Percentiles rank a stretch among this genome's conserved stretches.
phyloP scores from a whole-genome alignment of 371 early-diverging fungal species.

The Umbelopsis sp. region DNA sequence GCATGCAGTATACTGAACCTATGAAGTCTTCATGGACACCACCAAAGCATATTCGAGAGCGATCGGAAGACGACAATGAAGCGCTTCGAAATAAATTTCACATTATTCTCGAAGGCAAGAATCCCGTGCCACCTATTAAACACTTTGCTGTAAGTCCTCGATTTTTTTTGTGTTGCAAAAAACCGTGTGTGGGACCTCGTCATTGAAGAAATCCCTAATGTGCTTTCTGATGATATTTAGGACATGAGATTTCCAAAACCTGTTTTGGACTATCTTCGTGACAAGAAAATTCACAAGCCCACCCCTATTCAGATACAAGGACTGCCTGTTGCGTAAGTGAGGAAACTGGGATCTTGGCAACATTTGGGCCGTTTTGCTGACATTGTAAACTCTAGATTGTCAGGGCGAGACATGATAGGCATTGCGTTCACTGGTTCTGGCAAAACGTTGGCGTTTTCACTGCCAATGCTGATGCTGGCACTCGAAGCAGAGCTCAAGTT shows the following conservation, averaged over 20 bases:
- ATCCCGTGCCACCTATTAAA: constrained; percentile 77
- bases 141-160: constrained; percentile 52
- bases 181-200: too few relatives aligned
- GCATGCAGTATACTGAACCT: constrained; percentile 84
- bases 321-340: constrained; percentile 66
- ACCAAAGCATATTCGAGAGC: constrained; percentile 68
- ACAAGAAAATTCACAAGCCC: constrained; percentile 85
- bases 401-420: constrained; percentile 94
- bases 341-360: not conserved
- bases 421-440: constrained; percentile 99
- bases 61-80: constrained; percentile 53
- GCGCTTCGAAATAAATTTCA: constrained; percentile 68
- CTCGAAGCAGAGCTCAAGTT: constrained; percentile 80
- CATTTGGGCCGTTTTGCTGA: not conserved
- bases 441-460: constrained; percentile 96
- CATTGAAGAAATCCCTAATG: too few relatives aligned
- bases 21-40: constrained; percentile 90
- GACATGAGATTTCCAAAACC: constrained; percentile 81
- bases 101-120: constrained; percentile 76
- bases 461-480: constrained; percentile 87
- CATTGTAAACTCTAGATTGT: constrained; percentile 33
- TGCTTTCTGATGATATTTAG: constrained; percentile 29
- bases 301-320: constrained; percentile 99
- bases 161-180: too few relatives aligned
- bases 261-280: constrained; percentile 81